phyloP scores from a whole-genome alignment of 2,329 filamentous ascomycete species.

The Neofusicoccum ribis region DNA sequence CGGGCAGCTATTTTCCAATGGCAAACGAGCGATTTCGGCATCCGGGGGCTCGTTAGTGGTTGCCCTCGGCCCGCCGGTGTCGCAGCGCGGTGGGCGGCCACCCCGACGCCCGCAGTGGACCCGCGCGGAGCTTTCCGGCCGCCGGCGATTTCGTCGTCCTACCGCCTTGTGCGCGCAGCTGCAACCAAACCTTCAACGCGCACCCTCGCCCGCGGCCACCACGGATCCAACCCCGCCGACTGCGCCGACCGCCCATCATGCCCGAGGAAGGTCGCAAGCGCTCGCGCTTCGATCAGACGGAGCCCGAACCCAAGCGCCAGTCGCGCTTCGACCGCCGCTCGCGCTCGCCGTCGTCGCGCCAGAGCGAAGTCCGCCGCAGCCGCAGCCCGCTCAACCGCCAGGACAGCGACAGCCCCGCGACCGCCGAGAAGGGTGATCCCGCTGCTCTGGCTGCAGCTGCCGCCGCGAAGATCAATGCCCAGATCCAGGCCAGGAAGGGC shows the following conservation, averaged over 20 bases:
- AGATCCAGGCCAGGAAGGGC: slow-evolving; percentile 67
- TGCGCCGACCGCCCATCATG: slow-evolving; percentile 51
- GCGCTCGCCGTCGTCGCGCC: slow-evolving; percentile 69
- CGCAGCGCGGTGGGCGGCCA: not conserved
- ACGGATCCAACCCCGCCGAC: not conserved
- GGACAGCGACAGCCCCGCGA: slow-evolving; percentile 47
- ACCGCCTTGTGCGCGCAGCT: slow-evolving; percentile 10
- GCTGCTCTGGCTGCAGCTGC: slow-evolving; percentile 84
- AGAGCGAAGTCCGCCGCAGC: slow-evolving; percentile 70
- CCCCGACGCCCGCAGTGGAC: not conserved
- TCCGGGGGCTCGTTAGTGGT: not conserved
- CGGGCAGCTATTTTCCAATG: slow-evolving; percentile 14
- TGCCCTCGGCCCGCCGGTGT: not conserved
- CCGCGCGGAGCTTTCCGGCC: slow-evolving; percentile 7
- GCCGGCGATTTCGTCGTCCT: slow-evolving; percentile 7
- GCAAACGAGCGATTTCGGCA: slow-evolving; percentile 16
- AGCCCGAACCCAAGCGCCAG: slow-evolving; percentile 68
- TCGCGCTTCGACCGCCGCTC: slow-evolving; percentile 93
- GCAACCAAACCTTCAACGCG: not conserved
- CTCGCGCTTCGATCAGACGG: slow-evolving; percentile 91
- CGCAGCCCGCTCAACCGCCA: slow-evolving; percentile 72
- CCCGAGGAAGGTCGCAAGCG: slow-evolving; percentile 81
- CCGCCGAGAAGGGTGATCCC: slow-evolving; percentile 60
- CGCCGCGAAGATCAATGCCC: slow-evolving; percentile 51
- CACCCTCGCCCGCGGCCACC: not conserved